Evolutionary conservation across 1,139 yeast species (phyloP).

Genomic region (Waltiozyma solani): DNA sequence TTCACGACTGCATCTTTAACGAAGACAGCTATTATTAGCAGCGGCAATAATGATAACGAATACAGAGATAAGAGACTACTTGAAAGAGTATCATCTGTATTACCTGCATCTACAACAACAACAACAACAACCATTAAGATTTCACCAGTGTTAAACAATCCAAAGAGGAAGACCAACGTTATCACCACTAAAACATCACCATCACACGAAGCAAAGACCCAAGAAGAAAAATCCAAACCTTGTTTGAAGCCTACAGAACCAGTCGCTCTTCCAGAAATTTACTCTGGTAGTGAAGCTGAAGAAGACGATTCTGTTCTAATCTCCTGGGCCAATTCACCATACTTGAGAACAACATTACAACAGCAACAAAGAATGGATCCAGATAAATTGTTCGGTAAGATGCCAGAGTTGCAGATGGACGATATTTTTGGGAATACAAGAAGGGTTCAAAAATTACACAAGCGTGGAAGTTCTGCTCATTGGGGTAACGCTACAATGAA

Average conservation of each 20-base stretch:
- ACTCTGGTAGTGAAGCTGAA: constrained; percentile 46
- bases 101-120: not conserved
- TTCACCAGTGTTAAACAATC: not conserved
- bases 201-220: not conserved
- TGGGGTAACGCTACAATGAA: too few relatives aligned
- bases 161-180: not conserved
- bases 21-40: not conserved
- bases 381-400: constrained; percentile 64
- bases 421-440: constrained; percentile 50
- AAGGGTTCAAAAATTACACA: constrained; percentile 35
- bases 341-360: constrained; percentile 39
- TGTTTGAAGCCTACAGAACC: too few relatives aligned
- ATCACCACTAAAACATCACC: not conserved
- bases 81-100: not conserved
- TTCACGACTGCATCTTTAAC: not conserved
- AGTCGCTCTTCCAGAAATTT: constrained; percentile 32
- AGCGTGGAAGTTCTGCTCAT: constrained; percentile 50
- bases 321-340: constrained; percentile 70
- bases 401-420: constrained; percentile 57
- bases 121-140: not conserved
- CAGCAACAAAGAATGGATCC: constrained; percentile 63
- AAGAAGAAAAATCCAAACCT: not conserved
- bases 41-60: too few relatives aligned
- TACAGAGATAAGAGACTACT: not conserved
- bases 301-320: constrained; percentile 41